Evolutionary conservation across 345 rosid species (phyloP).

Genomic region (Salix suchowensis): DNA sequence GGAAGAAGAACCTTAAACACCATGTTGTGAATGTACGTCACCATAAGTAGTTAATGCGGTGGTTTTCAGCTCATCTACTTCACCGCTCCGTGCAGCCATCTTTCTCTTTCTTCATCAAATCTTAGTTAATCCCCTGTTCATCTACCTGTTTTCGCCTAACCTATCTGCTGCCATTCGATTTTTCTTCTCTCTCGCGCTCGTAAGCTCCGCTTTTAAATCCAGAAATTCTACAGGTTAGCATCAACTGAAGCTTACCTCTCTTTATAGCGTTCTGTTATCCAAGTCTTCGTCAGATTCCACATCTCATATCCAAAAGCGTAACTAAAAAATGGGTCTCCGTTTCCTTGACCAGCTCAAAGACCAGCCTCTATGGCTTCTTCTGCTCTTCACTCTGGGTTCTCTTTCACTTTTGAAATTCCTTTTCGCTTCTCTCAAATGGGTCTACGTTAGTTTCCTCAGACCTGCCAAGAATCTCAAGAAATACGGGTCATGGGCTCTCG

Average conservation of each 20-base stretch:
- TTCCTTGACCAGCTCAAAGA: constrained; percentile 41
- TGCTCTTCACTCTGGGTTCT: constrained; percentile 56
- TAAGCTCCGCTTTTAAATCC: background rate
- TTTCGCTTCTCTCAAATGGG: constrained; percentile 49
- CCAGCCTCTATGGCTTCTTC: constrained; percentile 65
- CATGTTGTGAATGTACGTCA: background rate
- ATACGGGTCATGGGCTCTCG: constrained; percentile 94
- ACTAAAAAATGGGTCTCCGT: constrained; percentile 44
- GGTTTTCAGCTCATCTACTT: constrained; percentile 71
- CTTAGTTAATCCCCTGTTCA: background rate
- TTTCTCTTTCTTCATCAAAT: background rate
- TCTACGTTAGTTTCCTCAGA: constrained; percentile 76
- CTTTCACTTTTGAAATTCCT: constrained; percentile 41
- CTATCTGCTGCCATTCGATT: background rate
- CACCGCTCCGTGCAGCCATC: constrained; percentile 20
- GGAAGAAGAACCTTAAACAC: background rate
- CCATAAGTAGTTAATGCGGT: constrained; percentile 37
- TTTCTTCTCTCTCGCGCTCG: background rate
- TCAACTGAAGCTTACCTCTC: background rate
- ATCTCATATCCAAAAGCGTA: constrained; percentile 8
- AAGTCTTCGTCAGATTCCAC: constrained; percentile 9
- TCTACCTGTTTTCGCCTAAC: constrained; percentile 5
- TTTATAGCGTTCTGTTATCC: background rate
- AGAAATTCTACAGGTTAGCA: background rate
- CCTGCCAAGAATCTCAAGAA: constrained; percentile 75